These are phyloP conservation scores for Rhynchospora breviuscula DNA, from an alignment of 176 grass and related monocot genomes.

Conservation along the genomic window DNA sequence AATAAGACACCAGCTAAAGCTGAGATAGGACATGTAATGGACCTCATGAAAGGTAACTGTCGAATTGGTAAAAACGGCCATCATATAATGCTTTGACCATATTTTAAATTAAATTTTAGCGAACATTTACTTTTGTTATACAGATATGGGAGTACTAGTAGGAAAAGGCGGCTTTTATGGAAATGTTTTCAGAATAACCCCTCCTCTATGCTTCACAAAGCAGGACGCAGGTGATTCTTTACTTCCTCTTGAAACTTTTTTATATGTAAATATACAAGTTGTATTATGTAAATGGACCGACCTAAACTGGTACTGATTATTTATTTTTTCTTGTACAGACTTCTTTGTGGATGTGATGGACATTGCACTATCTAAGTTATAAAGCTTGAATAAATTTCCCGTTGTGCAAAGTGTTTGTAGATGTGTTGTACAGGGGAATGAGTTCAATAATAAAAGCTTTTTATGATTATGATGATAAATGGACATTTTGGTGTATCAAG, in stretches of 20 bases:
- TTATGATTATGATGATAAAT: constrained; percentile 18
- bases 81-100: background rate
- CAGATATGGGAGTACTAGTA: constrained; percentile 91
- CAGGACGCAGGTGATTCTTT: constrained; percentile 68
- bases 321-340: constrained; percentile 27
- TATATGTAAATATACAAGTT: background rate
- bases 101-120: background rate
- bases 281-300: background rate
- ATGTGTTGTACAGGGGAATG: constrained; percentile 3
- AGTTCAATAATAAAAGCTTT: background rate
- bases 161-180: constrained; percentile 93
- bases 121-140: background rate
- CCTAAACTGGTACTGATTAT: background rate
- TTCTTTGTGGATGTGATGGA: constrained; percentile 75
- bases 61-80: background rate
- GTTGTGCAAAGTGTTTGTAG: background rate
- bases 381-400: constrained; percentile 21
- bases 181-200: constrained; percentile 97
- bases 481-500: constrained; percentile 42
- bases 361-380: constrained; percentile 71
- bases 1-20: constrained; percentile 80
- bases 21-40: constrained; percentile 65
- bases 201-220: constrained; percentile 86
- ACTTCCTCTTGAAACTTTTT: background rate
- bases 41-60: constrained; percentile 69